Evolutionary conservation across 2,329 filamentous ascomycete species (phyloP).

Genomic region (Chrysoporthe puriensis): DNA sequence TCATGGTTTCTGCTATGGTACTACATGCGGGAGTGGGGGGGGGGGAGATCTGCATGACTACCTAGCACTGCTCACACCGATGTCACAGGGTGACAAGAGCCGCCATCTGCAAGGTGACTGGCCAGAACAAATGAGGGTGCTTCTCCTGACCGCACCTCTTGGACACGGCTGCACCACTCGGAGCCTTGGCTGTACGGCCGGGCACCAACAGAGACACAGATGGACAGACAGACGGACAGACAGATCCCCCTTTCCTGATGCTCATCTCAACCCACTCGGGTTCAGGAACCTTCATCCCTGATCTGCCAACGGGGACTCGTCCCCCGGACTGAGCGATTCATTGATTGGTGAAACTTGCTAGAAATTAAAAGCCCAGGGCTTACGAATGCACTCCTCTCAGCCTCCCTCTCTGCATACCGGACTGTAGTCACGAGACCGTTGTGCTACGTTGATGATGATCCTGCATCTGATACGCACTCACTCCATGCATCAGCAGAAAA

Average conservation of each 20-base stretch:
- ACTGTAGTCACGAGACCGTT: conserved; percentile 2
- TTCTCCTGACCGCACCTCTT: conserved; percentile 21
- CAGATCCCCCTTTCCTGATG: neutral
- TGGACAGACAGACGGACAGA: neutral
- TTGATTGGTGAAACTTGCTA: neutral
- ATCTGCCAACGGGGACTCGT: neutral
- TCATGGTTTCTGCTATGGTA: neutral
- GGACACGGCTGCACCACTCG: conserved; percentile 14
- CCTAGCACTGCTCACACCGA: conserved; percentile 1
- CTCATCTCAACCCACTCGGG: neutral
- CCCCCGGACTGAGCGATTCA: neutral
- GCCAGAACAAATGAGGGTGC: conserved; percentile 11
- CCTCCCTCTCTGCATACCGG: neutral
- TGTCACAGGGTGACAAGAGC: conserved; percentile 4
- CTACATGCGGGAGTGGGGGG: conserved; percentile 3
- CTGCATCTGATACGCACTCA: neutral
- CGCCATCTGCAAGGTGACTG: conserved; percentile 17
- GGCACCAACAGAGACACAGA: neutral
- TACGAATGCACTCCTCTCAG: conserved; percentile 4
- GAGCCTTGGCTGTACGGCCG: conserved; percentile 1
- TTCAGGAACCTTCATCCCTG: conserved; percentile 6
- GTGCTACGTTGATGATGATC: neutral
- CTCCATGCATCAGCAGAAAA: too few species aligned
- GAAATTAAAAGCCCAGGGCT: neutral
- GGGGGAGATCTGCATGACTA: neutral